Percentiles rank a stretch among this genome's conserved stretches.
phyloP scores from a whole-genome alignment of 805 yeast species.

The Hanseniaspora lindneri region DNA sequence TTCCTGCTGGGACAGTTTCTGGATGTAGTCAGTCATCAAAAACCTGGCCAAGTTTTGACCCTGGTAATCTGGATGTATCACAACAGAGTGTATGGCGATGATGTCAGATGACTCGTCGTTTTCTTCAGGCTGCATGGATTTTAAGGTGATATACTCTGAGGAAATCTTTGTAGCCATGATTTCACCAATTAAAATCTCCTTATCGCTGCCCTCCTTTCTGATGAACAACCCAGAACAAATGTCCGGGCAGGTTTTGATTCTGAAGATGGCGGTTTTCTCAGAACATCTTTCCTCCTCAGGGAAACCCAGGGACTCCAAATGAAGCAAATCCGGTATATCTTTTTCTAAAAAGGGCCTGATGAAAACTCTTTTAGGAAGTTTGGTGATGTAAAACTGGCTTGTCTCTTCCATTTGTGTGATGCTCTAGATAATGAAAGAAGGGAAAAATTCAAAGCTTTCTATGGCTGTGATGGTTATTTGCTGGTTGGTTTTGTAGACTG shows the following conservation, averaged over 20 bases:
- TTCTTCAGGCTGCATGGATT: constrained; percentile 30
- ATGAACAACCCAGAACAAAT: constrained; percentile 78
- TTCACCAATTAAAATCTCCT: constrained; percentile 68
- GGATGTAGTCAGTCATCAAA: constrained; percentile 77
- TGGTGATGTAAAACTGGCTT: constrained; percentile 12
- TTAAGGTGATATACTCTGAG: constrained; percentile 23
- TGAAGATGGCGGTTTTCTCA: constrained; percentile 49
- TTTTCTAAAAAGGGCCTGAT: constrained; percentile 20
- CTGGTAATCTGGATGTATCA: constrained; percentile 63
- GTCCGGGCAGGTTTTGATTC: constrained; percentile 78
- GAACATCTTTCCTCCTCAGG: constrained; percentile 59
- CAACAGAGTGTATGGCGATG: constrained; percentile 75
- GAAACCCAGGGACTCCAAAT: constrained; percentile 58
- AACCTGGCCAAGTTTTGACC: constrained; percentile 75
- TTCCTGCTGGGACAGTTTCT: constrained; percentile 76
- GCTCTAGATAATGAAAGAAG: no score
- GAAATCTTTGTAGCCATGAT: constrained; percentile 63
- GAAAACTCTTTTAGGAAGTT: constrained; percentile 10
- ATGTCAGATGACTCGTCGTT: constrained; percentile 64
- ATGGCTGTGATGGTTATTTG: no score
- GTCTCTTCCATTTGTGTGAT: constrained; percentile 15
- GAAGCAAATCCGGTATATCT: constrained; percentile 52
- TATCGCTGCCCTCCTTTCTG: constrained; percentile 41
- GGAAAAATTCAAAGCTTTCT: no score
- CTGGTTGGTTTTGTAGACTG: no score